Evolutionary conservation across 2,329 filamentous ascomycete species (phyloP).

Genomic region (Hypoxylon sp.): DNA sequence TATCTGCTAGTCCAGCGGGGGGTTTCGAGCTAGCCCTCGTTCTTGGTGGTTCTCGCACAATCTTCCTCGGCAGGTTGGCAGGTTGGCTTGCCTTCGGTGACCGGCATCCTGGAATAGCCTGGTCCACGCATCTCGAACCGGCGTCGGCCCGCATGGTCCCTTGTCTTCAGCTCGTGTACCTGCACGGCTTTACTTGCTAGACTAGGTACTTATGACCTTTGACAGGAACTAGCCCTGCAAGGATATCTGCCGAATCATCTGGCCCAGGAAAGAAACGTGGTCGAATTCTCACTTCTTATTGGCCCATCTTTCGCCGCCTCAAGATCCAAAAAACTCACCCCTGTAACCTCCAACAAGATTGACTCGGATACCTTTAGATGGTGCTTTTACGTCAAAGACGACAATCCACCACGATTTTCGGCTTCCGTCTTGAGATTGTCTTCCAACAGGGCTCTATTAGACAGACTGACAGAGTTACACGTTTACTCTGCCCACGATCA

Average conservation of each 20-base stretch:
- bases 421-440: constrained; percentile 28
- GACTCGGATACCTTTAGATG: constrained; percentile 1
- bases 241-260: constrained; percentile 41
- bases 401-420: constrained; percentile 12
- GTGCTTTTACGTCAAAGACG: constrained; percentile 34
- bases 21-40: constrained; percentile 9
- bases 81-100: constrained; percentile 26
- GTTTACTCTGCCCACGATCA: constrained; percentile 14
- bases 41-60: constrained; percentile 14
- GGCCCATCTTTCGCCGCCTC: constrained; percentile 23
- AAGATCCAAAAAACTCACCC: constrained; percentile 30
- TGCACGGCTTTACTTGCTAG: constrained; percentile 11
- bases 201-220: constrained; percentile 25
- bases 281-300: constrained; percentile 28
- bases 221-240: constrained; percentile 20
- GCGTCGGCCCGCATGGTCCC: constrained; percentile 34
- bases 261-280: constrained; percentile 35
- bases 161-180: constrained; percentile 21
- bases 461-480: constrained; percentile 10
- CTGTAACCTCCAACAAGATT: constrained; percentile 10
- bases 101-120: constrained; percentile 14
- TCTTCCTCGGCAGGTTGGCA: constrained; percentile 32
- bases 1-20: constrained; percentile 19
- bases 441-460: not conserved
- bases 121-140: constrained; percentile 24